Evolutionary conservation across 2,329 filamentous ascomycete genomes (phyloP).

Genomic region (Penicillium sp.): DNA sequence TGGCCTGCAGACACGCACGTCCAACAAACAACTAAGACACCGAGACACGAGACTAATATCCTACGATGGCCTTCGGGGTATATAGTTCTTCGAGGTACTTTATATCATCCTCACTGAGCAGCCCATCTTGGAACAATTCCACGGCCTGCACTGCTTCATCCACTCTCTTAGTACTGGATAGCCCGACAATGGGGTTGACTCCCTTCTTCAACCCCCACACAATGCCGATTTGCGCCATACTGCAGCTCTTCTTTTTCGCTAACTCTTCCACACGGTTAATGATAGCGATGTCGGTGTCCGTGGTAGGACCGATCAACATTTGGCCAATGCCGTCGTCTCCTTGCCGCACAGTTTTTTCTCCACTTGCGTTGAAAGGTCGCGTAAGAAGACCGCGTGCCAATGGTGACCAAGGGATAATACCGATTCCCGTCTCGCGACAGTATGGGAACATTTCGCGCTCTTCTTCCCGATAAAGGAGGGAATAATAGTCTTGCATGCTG

Average conservation of each 20-base stretch:
- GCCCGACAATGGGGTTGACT: neutral
- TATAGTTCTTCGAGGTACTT: constrained; percentile 11
- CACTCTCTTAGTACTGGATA: neutral
- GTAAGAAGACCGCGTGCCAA: constrained; percentile 6
- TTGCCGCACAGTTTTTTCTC: neutral
- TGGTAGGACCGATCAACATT: neutral
- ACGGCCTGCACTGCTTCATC: constrained; percentile 2
- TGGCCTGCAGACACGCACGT: too few relatives aligned
- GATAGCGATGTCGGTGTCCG: constrained; percentile 10
- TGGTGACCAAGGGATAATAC: constrained; percentile 7
- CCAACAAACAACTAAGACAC: neutral
- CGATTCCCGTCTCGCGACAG: constrained; percentile 48
- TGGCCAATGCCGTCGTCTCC: neutral
- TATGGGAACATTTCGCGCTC: constrained; percentile 60
- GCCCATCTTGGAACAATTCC: neutral
- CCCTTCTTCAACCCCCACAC: neutral
- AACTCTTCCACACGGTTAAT: constrained; percentile 18
- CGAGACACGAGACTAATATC: neutral
- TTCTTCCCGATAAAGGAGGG: constrained; percentile 65
- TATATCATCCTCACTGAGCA: constrained; percentile 1
- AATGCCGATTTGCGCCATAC: constrained; percentile 15
- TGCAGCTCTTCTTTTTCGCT: constrained; percentile 13
- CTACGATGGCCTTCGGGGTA: neutral
- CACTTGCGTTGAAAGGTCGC: constrained; percentile 3
- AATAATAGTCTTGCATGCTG: constrained; percentile 63